Base-by-base conservation (phyloP, 106 monocot genomes). In the Dioscorea alata region DNA sequence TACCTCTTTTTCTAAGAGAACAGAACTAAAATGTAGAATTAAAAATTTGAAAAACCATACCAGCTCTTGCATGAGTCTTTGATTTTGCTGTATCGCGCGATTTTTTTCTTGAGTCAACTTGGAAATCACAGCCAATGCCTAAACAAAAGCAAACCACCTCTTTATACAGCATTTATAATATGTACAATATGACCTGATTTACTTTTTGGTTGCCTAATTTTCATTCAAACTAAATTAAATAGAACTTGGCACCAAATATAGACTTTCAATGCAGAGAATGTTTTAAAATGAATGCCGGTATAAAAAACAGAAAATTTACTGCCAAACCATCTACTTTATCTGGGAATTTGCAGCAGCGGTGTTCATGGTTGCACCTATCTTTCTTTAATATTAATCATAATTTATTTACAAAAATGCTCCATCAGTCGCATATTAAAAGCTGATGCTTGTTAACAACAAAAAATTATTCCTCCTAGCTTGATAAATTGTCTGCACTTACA, bases 51-150 rank as follows among this genome's bases (percentile, higher is more conserved):
- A 58, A 49, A 68, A 54, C 0, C 68, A 64, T 79, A 79, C 79
- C 67, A 79, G 52, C 57, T 79, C 79, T 69, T 73, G 63, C 4
- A 48, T 63, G 50, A 79, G 68, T 58, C 64, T 79, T 28, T 69
- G 54, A 59, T 73, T 79, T 57, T 79, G 79, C 33, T 79, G 68
- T 60, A 69, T 63, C 4, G 79, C 73, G 49, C 49, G 31, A 48
- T 4, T 50, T 61, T 79, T 79, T 73, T 79, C 79, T 48, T 79
- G 71, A 13, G 61, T 73, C 58, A 79, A 59, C 64, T 79, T 79
- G n/a, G 73, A 33, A 69, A 79, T 79, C 25, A 50, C 19, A 19
- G 73, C 12, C 31, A 52, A 53, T 33, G 57, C 73, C 78, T 78
- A 48, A 49, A 32, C 28, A 12, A 34, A 18, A 54, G 5, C 18